phyloP scores from a whole-genome alignment of 164 flowering plant genomes.

The Vitis amurensis region DNA sequence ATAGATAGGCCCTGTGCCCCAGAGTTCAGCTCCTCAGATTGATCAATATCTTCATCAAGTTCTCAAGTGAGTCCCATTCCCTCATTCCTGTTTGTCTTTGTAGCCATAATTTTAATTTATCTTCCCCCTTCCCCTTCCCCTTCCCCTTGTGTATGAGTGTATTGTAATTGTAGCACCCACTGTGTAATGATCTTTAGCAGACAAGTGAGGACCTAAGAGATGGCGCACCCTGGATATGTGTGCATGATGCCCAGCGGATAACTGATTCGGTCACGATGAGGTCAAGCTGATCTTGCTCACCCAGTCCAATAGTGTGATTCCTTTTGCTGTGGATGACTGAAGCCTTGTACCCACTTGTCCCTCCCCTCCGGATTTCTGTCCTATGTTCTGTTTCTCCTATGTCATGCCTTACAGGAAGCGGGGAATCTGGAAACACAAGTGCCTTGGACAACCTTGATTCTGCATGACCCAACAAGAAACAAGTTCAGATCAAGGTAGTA shows the following conservation, averaged over 20 bases:
- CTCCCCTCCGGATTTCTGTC: slow-evolving; percentile 31
- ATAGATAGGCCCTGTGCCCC: not conserved
- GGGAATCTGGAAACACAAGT: slow-evolving; percentile 27
- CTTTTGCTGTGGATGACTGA: slow-evolving; percentile 61
- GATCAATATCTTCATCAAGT: not conserved
- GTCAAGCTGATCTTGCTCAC: slow-evolving; percentile 75
- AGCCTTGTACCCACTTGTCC: slow-evolving; percentile 30
- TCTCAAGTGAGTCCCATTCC: not conserved
- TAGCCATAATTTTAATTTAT: not conserved
- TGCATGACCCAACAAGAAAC: slow-evolving; percentile 18
- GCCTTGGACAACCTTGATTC: slow-evolving; percentile 38
- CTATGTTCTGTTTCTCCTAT: slow-evolving; percentile 21
- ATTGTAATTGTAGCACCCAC: not conserved
- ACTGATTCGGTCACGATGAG: slow-evolving; percentile 75
- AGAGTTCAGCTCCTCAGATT: slow-evolving; percentile 15
- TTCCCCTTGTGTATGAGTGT: too few species aligned
- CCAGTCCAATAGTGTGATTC: slow-evolving; percentile 79
- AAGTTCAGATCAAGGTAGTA: not conserved
- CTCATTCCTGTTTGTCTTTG: not conserved
- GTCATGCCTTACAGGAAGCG: slow-evolving; percentile 17
- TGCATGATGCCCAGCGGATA: slow-evolving; percentile 93
- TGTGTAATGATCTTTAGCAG: slow-evolving; percentile 35
- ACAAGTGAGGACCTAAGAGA: slow-evolving; percentile 81
- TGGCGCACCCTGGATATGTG: slow-evolving; percentile 58
- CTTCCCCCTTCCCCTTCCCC: too few species aligned